Percentiles rank a stretch among this genome's conserved stretches.
Evolutionary conservation across 768 basidiomycete species (phyloP).

Genomic region (Saitozyma sp.): DNA sequence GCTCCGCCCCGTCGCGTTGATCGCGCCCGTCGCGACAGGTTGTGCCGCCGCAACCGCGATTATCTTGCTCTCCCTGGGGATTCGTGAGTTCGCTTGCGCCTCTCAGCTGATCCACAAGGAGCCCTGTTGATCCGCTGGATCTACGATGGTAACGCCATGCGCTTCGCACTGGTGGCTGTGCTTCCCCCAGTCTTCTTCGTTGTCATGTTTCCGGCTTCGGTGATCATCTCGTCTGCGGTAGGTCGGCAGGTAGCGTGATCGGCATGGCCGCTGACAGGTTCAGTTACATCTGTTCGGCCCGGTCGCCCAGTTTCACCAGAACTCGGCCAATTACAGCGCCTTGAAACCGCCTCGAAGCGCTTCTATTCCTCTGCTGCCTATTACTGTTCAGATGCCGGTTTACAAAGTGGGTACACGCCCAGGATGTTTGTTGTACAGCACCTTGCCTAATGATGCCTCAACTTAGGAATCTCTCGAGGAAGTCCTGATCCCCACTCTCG

Average conservation of each 20-base stretch:
- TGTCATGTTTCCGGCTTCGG: slow-evolving; percentile 3
- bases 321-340: slow-evolving; percentile 72
- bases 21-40: slow-evolving; percentile 26
- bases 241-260: neutral
- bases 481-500: slow-evolving; percentile 61
- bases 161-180: slow-evolving; percentile 66
- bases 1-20: slow-evolving; percentile 22
- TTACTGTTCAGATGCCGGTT: slow-evolving; percentile 69
- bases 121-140: slow-evolving; percentile 66
- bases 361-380: slow-evolving; percentile 3
- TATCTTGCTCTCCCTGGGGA: slow-evolving; percentile 18
- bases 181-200: slow-evolving; percentile 72
- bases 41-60: slow-evolving; percentile 18
- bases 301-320: slow-evolving; percentile 77
- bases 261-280: neutral
- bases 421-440: too few relatives aligned
- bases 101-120: slow-evolving; percentile 42
- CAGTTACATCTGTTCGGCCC: slow-evolving; percentile 60
- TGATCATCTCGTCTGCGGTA: slow-evolving; percentile 50
- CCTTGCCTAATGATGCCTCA: too few relatives aligned
- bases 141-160: slow-evolving; percentile 63
- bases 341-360: slow-evolving; percentile 6
- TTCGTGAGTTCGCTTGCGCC: slow-evolving; percentile 38
- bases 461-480: slow-evolving; percentile 52
- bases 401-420: slow-evolving; percentile 53